Base-by-base conservation (phyloP, 768 basidiomycete genomes). In the Rhizopogon rudus region DNA sequence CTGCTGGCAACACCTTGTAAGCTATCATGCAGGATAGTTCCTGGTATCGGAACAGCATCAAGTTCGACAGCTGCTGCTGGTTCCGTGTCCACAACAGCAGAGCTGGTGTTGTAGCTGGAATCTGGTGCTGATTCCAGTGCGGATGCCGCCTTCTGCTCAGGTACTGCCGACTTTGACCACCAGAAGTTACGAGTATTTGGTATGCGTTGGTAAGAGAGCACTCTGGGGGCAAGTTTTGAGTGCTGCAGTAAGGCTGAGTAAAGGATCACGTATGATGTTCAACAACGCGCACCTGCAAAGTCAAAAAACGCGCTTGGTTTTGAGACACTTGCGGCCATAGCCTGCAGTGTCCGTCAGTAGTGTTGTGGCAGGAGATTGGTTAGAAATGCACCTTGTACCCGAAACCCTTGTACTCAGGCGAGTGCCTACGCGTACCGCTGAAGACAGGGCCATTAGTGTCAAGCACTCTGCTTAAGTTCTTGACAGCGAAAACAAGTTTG, bases 151-250 rank as follows among this genome's bases (percentile, higher is more conserved):
- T 35, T 31, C 28, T 39, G 33, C 40, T 25, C 44, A 14, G 56
- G 12, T 31, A 44, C 16, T 0, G 59, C 43, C 45, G 68, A 53
- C 44, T 64, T 70, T 2, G 68, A 65, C 68, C 70, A 70, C 70
- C 68, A 70, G 54, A 59, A 72, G 52, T 53, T 72, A 8, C 70
- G 68, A 35, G 33, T 54, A 51, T 59, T 60, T 14, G 53, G 56
- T 41, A 57, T 28, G 25, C 59, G 33, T 50, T 51, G 65, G n/a
- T 28, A 42, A 42, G 54, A 48, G 28, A 51, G n/a, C n/a, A 63
- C 31, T 35, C 25, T 25, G 40, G 31, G 22, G 51, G 40, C 7
- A 52, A 49, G 39, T 52, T 51, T 56, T 9, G 57, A 44, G 42
- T 28, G 29, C 63, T 62, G 28, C 25, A 40, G 50, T 25, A 22